Base-by-base conservation (phyloP, 192 early-diverging fungal species). In the Mortierella alpina region DNA sequence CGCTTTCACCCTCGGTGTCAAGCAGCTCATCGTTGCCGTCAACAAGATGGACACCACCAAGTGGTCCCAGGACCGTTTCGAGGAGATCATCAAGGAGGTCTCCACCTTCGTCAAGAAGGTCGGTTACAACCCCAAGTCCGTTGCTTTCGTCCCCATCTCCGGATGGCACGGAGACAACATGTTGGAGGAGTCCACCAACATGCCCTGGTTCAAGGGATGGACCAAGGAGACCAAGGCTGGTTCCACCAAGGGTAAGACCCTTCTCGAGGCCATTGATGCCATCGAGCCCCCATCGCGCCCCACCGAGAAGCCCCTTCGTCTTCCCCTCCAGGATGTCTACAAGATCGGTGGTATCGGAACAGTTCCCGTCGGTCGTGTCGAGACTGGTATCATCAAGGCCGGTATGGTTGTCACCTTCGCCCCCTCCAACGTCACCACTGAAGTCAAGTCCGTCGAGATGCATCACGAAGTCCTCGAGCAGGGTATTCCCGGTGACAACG, bases 41-140 rank as follows among this genome's bases (percentile, higher is more conserved):
- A 99, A 99, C 96, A 99, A 99, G 93, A 99, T 99, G 96, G 97
- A 99, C 93, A 90, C 97, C 85, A 92, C 92, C 92, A 92, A 94
- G 87, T 99, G 92, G 91, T 92, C 90, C 84, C 91, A 97, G 89
- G 94, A 90, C 81, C 96, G 97, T 85, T 98, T 93, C 92, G 88
- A 91, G 74, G 96, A 97, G 89, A 97, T 97, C 87, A 89, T 93
- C 87, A 97, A 97, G 91, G 97, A 97, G 86, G 92, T 96, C 67
- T 89, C 93, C 83, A 87, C 85, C 87, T 96, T 97, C 91, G 93
- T 97, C 92, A 97, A 97, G 94, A 95, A 96, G 92, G 94, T 97
- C 86, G 95, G 94, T 84, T 97, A 93, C 92, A 94, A 96, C 91
- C 95, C 95, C 83, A 93, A 92, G 86, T 72, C 89, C 67, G 95